phyloP scores from a whole-genome alignment of 2,329 filamentous ascomycete species.

The Calonectria henricotiae region DNA sequence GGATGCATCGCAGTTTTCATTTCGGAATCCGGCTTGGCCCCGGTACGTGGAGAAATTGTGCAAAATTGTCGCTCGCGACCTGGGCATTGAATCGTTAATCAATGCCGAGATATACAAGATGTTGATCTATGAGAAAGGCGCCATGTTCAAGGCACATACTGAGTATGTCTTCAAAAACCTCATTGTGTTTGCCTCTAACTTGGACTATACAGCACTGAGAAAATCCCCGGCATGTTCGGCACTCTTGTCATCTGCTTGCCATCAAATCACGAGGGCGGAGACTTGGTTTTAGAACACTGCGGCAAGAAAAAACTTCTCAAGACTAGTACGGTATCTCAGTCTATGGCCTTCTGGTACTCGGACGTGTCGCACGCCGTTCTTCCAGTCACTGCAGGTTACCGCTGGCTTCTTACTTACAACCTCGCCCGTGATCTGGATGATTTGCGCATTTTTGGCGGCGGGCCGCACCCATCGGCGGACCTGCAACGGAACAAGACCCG shows the following conservation, averaged over 20 bases:
- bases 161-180: conserved; percentile 53
- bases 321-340: conserved; percentile 50
- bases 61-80: conserved; percentile 44
- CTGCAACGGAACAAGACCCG: conserved; percentile 30
- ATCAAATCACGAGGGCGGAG: conserved; percentile 65
- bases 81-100: conserved; percentile 56
- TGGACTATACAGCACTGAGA: conserved; percentile 59
- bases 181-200: not conserved
- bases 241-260: conserved; percentile 67
- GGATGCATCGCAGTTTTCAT: conserved; percentile 58
- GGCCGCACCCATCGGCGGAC: no score
- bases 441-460: conserved; percentile 31
- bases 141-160: conserved; percentile 65
- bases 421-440: conserved; percentile 54
- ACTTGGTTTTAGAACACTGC: conserved; percentile 61
- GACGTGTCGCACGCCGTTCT: conserved; percentile 70
- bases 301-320: conserved; percentile 55
- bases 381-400: conserved; percentile 65
- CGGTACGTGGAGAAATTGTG: conserved; percentile 49
- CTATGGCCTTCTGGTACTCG: conserved; percentile 63
- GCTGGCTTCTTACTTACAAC: conserved; percentile 70
- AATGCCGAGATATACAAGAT: conserved; percentile 64
- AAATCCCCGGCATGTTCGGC: conserved; percentile 66
- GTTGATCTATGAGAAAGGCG: conserved; percentile 67
- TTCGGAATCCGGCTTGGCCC: conserved; percentile 57